Evolutionary conservation across 768 basidiomycete species (phyloP).

Genomic region (Podaxis mareebaensis): DNA sequence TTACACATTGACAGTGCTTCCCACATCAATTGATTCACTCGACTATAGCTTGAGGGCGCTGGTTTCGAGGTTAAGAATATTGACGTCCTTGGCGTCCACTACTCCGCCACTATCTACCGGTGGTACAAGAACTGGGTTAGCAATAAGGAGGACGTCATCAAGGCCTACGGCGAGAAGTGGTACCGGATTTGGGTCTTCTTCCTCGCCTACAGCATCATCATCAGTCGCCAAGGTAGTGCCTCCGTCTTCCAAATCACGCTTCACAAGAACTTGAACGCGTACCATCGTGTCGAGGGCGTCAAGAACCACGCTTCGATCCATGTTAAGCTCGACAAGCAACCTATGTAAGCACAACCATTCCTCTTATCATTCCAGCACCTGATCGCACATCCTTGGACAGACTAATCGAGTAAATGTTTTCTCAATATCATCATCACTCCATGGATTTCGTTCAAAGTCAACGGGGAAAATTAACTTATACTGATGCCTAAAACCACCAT

Average conservation of each 20-base stretch:
- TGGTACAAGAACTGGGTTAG: constrained; percentile 99
- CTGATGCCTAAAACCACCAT: not conserved
- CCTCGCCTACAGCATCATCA: constrained; percentile 90
- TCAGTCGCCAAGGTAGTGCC: constrained; percentile 82
- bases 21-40: not conserved
- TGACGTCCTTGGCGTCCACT: constrained; percentile 97
- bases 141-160: constrained; percentile 89
- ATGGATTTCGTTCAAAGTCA: not conserved
- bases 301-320: constrained; percentile 81
- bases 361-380: not conserved
- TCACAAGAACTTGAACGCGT: constrained; percentile 98
- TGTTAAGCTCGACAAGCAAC: constrained; percentile 54
- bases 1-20: not conserved
- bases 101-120: constrained; percentile 83
- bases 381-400: constrained; percentile 1
- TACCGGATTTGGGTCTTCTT: constrained; percentile 97
- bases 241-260: constrained; percentile 97
- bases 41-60: constrained; percentile 71
- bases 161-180: constrained; percentile 91
- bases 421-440: not conserved
- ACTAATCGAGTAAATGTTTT: constrained; percentile 15
- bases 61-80: constrained; percentile 97
- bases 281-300: constrained; percentile 87
- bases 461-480: constrained; percentile 2
- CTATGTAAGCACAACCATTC: constrained; percentile 39